Conservation (phyloP, 345 rosid genomes). For the Excoecaria agallocha region DNA sequence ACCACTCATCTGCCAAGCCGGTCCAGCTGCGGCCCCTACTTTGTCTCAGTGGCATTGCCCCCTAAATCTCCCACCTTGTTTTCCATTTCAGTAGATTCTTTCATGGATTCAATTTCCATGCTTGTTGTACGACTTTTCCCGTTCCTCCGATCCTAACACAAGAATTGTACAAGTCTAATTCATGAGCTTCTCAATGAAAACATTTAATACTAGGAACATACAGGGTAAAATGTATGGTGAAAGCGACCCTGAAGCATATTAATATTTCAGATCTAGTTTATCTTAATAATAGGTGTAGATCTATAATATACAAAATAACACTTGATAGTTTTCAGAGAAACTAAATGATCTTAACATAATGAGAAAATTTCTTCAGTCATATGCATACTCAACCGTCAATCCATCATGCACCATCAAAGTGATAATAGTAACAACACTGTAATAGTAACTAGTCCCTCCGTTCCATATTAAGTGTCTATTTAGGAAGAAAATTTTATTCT, state of each 20-base stretch:
- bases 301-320: neutral
- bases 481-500: too few relatives aligned
- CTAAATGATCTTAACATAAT: neutral
- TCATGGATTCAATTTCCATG: conserved; percentile 70
- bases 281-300: neutral
- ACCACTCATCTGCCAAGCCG: too few relatives aligned
- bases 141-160: conserved; percentile 68
- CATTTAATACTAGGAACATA: neutral
- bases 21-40: too few relatives aligned
- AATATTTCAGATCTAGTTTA: neutral
- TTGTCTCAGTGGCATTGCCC: conserved; percentile 33
- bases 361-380: neutral
- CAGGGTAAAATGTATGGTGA: neutral
- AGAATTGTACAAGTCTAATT: conserved; percentile 6
- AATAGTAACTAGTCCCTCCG: neutral
- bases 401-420: neutral
- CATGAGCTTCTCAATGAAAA: neutral
- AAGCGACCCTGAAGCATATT: neutral
- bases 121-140: conserved; percentile 64
- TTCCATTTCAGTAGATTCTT: conserved; percentile 50
- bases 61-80: conserved; percentile 34
- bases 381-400: neutral
- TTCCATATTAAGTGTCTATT: too few relatives aligned
- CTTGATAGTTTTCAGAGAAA: neutral
- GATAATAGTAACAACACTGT: neutral